Evolutionary conservation across 2,329 filamentous ascomycete genomes (phyloP).

Genomic region (Arthrobotrys pseudoclavata): DNA sequence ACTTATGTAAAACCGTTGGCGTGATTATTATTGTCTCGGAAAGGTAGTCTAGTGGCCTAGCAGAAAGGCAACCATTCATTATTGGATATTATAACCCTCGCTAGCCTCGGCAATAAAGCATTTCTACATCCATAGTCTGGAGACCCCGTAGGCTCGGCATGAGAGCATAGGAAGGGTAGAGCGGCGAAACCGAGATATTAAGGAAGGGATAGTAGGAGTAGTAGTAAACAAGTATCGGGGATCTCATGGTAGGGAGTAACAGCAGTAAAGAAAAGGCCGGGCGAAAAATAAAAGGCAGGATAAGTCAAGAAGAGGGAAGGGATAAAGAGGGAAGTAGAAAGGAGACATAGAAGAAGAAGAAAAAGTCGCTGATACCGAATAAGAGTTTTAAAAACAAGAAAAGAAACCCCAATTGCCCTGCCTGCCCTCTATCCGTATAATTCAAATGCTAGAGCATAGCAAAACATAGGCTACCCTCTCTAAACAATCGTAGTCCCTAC

Average conservation of each 20-base stretch:
- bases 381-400: neutral
- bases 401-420: neutral
- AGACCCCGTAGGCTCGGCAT: neutral
- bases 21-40: neutral
- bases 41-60: neutral
- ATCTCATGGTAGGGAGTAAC: neutral
- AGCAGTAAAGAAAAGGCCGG: neutral
- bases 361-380: constrained; percentile 26
- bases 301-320: neutral
- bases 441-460: constrained; percentile 9
- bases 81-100: constrained; percentile 9
- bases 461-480: neutral
- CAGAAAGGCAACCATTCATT: constrained; percentile 1
- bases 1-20: neutral
- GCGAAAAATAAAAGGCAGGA: neutral
- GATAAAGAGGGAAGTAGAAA: constrained; percentile 1
- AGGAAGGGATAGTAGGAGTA: constrained; percentile 7
- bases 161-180: neutral
- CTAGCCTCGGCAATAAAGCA: constrained; percentile 1
- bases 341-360: constrained; percentile 2
- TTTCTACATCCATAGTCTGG: constrained; percentile 9
- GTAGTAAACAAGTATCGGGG: constrained; percentile 1
- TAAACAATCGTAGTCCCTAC: neutral
- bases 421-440: constrained; percentile 11
- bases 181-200: constrained; percentile 30